Evolutionary conservation across 768 basidiomycete genomes (phyloP), one percentile per base, ranked within the genome.

Genomic region (Collybia mongolica): DNA sequence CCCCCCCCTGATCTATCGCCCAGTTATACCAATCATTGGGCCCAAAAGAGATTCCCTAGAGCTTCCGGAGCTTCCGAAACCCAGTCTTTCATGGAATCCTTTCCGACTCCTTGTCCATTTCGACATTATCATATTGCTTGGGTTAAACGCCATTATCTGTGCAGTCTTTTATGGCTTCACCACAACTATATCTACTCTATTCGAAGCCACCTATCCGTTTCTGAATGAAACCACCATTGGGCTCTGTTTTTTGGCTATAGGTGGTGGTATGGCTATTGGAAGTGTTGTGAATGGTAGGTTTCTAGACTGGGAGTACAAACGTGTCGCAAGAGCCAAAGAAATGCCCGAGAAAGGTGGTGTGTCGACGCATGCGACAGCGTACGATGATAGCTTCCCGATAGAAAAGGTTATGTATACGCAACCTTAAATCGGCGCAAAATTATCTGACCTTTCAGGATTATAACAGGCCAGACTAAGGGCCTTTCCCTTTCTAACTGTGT

Each of bases 221-320:
- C 71, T 90, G 17, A 76, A 65, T 49, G 78, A 88, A 53, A 82
- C 83, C 3, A 74, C 80, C 19, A 75, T 89, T 26, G 92, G 92
- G 2, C 66, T 94, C 4, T 92, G 88, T 63, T 94, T 85, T 69
- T 68, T 93, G 47, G 80, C 83, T 1, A 77, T 86, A 44, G 93
- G 90, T 1, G 77, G 81, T 14, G 93, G 92, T 0, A 83, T 84
- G 68, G 65, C 81, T 7, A 43, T 85, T 14, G 85, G 90, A 11
- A 76, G 81, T 17, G 61, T 72, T n/a, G 19, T 74, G 1, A 81
- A 73, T 18, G 91, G 92, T 2, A 78, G 71, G 48, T 58, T 88
- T 9, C 63, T 92, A 7, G 87, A 94, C 56, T 68, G 70, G 54
- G 83, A 90, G 53, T 95, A 85, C 62, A 62, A 61, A 44, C 56